Base-by-base conservation (phyloP, 2,329 filamentous ascomycete genomes). In the Botrytis fabae region DNA sequence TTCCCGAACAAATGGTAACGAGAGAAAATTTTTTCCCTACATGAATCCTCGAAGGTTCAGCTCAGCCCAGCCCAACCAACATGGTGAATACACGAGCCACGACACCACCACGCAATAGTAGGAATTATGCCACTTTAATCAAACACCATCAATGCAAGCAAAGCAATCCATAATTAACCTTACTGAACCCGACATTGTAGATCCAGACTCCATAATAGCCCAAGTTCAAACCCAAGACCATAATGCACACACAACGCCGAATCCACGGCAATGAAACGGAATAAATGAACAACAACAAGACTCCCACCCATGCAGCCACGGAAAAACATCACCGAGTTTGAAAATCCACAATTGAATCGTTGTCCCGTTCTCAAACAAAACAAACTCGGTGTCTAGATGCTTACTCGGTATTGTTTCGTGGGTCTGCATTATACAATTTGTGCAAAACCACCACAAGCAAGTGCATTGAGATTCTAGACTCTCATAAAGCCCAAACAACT, bases 31-130 rank as follows among this genome's bases (percentile, higher is more conserved):
- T 42, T 42, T 57, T 69, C 48, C 65, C n/a, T 57, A 25, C 18
- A 44, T 42, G 54, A 12, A 69, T 57, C 48, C 48, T 59, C 48
- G 3, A 57, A 22, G 18, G 38, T 69, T 42, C 65, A 71, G 46
- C 70, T 54, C 61, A 66, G 70, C 69, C 69, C 69, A 71, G 38
- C 51, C 66, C 48, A 59, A 59, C 48, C 35, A 42, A 69, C n/a
- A 42, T 69, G 38, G 38, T 38, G 65, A 51, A 69, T 8, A 65
- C 32, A 65, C 28, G 63, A 65, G 44, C 65, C 65, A 69, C 65
- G 65, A 69, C 65, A 69, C 40, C 65, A 68, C 40, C 48, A 57
- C n/a, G n/a, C 65, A 16, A 69, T 57, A 38, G 65, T 57, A n/a
- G 5, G 18, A 59, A 44, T 42, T 42, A 42, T 69, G 65, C 65